These are phyloP conservation scores for Eragrostis nindensis DNA, from an alignment of 176 grass and related monocot genomes.

Conservation along the genomic window DNA sequence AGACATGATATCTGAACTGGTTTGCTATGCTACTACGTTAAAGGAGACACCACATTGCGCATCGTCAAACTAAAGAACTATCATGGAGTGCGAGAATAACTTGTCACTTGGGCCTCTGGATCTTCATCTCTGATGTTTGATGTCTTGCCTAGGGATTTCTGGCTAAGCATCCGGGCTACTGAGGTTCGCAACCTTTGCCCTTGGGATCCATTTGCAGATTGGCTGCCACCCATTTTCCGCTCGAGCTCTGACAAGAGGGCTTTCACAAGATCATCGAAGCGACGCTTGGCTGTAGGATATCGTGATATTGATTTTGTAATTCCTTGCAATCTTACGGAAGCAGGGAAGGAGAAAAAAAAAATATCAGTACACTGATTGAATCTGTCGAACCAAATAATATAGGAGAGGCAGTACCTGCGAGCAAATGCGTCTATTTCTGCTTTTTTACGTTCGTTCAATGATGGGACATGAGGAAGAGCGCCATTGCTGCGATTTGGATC, in stretches of 20 bases:
- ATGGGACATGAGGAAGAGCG: slow-evolving; percentile 55
- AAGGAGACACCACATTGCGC: no score
- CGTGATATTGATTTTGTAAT: slow-evolving; percentile 94
- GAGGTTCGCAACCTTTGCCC: slow-evolving; percentile 45
- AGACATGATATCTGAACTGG: slow-evolving; percentile 19
- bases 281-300: slow-evolving; percentile 87
- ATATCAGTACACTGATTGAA: background rate
- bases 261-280: slow-evolving; percentile 75
- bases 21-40: slow-evolving; percentile 20
- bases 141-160: slow-evolving; percentile 66
- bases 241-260: slow-evolving; percentile 75
- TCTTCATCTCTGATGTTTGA: slow-evolving; percentile 49
- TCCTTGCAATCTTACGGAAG: slow-evolving; percentile 71
- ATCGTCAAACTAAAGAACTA: slow-evolving; percentile 14
- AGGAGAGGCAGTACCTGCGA: slow-evolving; percentile 50
- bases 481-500: slow-evolving; percentile 58
- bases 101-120: slow-evolving; percentile 44
- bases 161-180: slow-evolving; percentile 63
- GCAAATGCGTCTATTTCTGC: slow-evolving; percentile 95
- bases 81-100: slow-evolving; percentile 27
- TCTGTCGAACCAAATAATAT: background rate
- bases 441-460: slow-evolving; percentile 64
- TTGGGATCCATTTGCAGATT: slow-evolving; percentile 56
- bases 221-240: slow-evolving; percentile 64
- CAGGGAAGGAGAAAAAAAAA: slow-evolving; percentile 22